A percentile compares a stretch with the other conserved stretches of the same genome.
These are phyloP conservation scores for Ophiostoma novo-ulmi DNA, from an alignment of 2,329 filamentous ascomycete species.

Conservation along the genomic window DNA sequence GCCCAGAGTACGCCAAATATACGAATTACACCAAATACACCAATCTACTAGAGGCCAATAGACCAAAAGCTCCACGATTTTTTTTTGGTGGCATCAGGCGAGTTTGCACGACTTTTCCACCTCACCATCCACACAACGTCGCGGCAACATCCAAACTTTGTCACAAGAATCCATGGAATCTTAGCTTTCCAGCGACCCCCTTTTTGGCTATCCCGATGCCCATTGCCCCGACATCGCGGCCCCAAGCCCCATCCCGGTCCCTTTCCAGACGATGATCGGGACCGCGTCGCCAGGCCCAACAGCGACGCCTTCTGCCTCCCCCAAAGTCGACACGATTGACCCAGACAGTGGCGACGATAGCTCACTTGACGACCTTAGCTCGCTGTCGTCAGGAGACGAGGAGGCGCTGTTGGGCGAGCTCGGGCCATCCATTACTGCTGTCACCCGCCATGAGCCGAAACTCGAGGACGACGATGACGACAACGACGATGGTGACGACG, in stretches of 20 bases:
- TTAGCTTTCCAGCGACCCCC: conserved; percentile 50
- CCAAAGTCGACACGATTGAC: conserved; percentile 27
- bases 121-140: conserved; percentile 43
- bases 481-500: conserved; percentile 17
- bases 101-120: conserved; percentile 42
- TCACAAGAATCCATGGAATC: conserved; percentile 42
- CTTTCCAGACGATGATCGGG: conserved; percentile 52
- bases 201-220: conserved; percentile 55
- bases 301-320: conserved; percentile 34
- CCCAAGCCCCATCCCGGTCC: conserved; percentile 40
- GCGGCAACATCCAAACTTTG: conserved; percentile 53
- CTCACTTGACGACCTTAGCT: conserved; percentile 20
- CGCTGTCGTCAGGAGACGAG: conserved; percentile 15
- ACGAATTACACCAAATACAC: neutral
- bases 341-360: conserved; percentile 18
- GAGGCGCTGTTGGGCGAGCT: conserved; percentile 21
- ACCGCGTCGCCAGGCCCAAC: conserved; percentile 53
- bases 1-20: neutral
- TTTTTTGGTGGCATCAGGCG: conserved; percentile 47
- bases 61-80: neutral
- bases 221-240: conserved; percentile 51
- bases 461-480: conserved; percentile 30
- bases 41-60: neutral
- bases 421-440: conserved; percentile 17
- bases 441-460: neutral